phyloP scores from a whole-genome alignment of 371 early-diverging fungal species.

The Furculomyces boomerangus region DNA sequence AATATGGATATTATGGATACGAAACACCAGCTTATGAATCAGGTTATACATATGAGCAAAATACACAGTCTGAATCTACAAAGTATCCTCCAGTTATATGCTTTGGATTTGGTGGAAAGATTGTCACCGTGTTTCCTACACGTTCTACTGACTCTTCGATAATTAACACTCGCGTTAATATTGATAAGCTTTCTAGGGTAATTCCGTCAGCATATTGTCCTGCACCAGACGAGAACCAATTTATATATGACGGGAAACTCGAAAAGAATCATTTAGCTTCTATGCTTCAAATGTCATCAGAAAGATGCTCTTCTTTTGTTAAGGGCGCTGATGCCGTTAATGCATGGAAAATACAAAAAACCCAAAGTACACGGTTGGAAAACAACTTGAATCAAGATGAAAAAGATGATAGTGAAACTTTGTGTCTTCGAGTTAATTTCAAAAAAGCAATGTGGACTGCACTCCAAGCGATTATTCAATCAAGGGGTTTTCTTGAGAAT shows the following conservation, averaged over 20 bases:
- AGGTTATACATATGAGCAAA: no score
- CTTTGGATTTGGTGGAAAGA: constrained; percentile 77
- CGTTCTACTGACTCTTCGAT: not conserved
- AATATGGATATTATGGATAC: no score
- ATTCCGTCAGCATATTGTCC: not conserved
- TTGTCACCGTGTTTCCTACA: constrained; percentile 49
- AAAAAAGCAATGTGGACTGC: not conserved
- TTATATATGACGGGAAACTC: not conserved
- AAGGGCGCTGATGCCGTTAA: not conserved
- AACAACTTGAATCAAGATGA: no score
- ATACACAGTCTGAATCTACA: no score
- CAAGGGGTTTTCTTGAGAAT: not conserved
- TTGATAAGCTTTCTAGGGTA: not conserved
- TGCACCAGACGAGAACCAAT: not conserved
- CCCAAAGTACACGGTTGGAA: no score
- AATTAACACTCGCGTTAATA: not conserved
- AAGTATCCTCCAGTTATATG: constrained; percentile 52
- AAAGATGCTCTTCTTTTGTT: not conserved
- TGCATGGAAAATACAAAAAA: not conserved
- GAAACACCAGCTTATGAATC: no score
- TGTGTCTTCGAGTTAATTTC: no score
- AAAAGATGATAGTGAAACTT: not conserved
- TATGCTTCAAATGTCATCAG: not conserved
- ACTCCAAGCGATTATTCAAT: not conserved
- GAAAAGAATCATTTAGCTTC: not conserved